phyloP scores from a whole-genome alignment of 1,284 basidiomycete species.

The Pseudozyma pruni region DNA sequence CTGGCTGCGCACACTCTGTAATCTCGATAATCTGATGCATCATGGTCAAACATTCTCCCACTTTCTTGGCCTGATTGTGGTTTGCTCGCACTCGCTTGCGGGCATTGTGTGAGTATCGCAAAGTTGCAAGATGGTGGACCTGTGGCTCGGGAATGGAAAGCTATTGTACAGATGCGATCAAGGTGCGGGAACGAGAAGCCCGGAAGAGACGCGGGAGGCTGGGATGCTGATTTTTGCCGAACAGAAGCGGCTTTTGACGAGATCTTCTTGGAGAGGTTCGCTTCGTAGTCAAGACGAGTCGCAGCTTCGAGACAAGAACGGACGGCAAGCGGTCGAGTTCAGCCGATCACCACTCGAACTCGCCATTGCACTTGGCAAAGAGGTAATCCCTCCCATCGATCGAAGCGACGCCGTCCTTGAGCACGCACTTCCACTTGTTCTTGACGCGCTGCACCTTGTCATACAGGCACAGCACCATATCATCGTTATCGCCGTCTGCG shows the following conservation, averaged over 20 bases:
- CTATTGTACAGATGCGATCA: constrained; percentile 40
- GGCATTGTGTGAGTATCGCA: neutral
- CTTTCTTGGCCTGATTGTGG: no score
- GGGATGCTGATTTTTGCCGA: constrained; percentile 13
- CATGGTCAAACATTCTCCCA: no score
- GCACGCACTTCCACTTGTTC: constrained; percentile 99
- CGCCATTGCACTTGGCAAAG: constrained; percentile 86
- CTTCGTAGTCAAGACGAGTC: neutral
- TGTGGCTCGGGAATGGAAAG: neutral
- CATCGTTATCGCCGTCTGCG: constrained; percentile 72
- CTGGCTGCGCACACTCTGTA: constrained; percentile 30
- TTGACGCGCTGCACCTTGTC: constrained; percentile 98
- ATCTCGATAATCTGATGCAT: constrained; percentile 28
- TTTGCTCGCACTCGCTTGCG: no score
- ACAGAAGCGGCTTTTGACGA: no score
- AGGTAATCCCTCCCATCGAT: constrained; percentile 97
- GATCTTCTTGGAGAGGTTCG: no score
- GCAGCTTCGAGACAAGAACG: constrained; percentile 1
- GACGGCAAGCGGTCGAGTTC: no score
- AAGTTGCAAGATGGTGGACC: constrained; percentile 4
- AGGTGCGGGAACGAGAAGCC: no score
- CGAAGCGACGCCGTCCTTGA: constrained; percentile 98
- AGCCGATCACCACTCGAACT: constrained; percentile 59
- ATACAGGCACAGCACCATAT: constrained; percentile 98
- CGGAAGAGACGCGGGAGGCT: neutral